A percentile compares a stretch with the other conserved stretches of the same genome.
These are phyloP conservation scores for Paraglomus occultum DNA, from an alignment of 192 early-diverging fungal species.

Conservation along the genomic window DNA sequence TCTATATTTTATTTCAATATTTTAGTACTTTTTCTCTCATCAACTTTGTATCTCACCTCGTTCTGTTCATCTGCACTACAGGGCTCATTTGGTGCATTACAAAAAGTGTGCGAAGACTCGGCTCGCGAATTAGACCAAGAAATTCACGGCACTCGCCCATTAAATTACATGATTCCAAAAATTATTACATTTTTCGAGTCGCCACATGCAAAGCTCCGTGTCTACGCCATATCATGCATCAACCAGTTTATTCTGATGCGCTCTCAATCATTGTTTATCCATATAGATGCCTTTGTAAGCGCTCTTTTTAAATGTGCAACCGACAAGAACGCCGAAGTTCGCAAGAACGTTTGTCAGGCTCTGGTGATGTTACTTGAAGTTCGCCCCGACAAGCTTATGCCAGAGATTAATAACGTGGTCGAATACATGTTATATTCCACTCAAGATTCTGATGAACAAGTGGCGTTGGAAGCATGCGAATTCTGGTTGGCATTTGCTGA, in stretches of 20 bases:
- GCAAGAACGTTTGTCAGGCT: slow-evolving; percentile 92
- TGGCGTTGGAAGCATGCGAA: slow-evolving; percentile 98
- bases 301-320: slow-evolving; percentile 82
- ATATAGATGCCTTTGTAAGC: slow-evolving; percentile 69
- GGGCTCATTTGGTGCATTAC: slow-evolving; percentile 82
- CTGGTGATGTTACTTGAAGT: slow-evolving; percentile 89
- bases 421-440: slow-evolving; percentile 96
- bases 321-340: slow-evolving; percentile 79
- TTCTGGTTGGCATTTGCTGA: slow-evolving; percentile 99
- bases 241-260: slow-evolving; percentile 86
- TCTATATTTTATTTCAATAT: neutral
- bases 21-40: slow-evolving; percentile 1
- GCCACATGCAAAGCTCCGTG: slow-evolving; percentile 70
- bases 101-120: slow-evolving; percentile 97
- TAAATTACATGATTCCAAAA: slow-evolving; percentile 86
- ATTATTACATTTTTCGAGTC: slow-evolving; percentile 85
- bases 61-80: slow-evolving; percentile 28
- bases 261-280: slow-evolving; percentile 67
- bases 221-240: slow-evolving; percentile 75
- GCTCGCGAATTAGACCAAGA: slow-evolving; percentile 73
- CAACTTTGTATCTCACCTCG: neutral
- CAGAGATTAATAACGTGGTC: slow-evolving; percentile 85
- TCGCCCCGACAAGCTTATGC: slow-evolving; percentile 79
- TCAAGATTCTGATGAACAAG: slow-evolving; percentile 77
- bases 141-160: slow-evolving; percentile 68